These are phyloP conservation scores for Pythium dissotocum DNA, from an alignment of 352 stramenopile species.

Conservation along the genomic window DNA sequence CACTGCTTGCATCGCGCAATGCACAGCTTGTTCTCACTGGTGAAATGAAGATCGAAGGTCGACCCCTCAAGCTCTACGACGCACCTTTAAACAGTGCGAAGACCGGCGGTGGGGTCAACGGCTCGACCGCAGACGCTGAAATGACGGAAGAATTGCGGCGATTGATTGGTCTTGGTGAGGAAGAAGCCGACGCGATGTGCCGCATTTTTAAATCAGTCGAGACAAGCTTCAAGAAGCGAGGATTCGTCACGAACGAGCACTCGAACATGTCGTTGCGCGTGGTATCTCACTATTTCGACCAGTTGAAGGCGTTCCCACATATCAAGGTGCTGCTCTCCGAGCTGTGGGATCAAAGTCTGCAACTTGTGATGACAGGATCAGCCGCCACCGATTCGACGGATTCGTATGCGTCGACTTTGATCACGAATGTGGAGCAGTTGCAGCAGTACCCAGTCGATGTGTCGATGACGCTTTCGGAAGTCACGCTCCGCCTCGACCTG, in stretches of 20 bases:
- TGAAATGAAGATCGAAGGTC: slow-evolving; percentile 64
- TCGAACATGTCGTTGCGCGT: slow-evolving; percentile 61
- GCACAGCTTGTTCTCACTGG: slow-evolving; percentile 61
- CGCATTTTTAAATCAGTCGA: slow-evolving; percentile 55
- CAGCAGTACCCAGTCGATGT: slow-evolving; percentile 71
- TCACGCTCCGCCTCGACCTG: slow-evolving; percentile 67
- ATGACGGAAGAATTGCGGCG: slow-evolving; percentile 45
- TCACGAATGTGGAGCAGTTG: slow-evolving; percentile 56
- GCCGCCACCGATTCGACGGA: slow-evolving; percentile 19
- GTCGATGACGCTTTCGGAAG: slow-evolving; percentile 62
- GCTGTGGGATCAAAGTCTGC: slow-evolving; percentile 58
- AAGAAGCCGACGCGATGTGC: slow-evolving; percentile 50
- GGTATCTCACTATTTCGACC: slow-evolving; percentile 64
- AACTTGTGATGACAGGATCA: slow-evolving; percentile 31
- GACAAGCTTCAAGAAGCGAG: slow-evolving; percentile 56
- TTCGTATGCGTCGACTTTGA: slow-evolving; percentile 39
- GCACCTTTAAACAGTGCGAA: slow-evolving; percentile 36
- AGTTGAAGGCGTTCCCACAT: slow-evolving; percentile 51
- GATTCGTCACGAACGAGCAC: slow-evolving; percentile 43
- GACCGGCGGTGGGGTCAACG: not conserved
- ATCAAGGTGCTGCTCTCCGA: slow-evolving; percentile 45
- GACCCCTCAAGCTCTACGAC: slow-evolving; percentile 60
- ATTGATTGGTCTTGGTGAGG: slow-evolving; percentile 48
- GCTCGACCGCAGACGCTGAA: slow-evolving; percentile 20
- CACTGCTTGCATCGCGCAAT: slow-evolving; percentile 50